These are phyloP conservation scores for Comarum palustre DNA, from an alignment of 306 rosid species.

Conservation along the genomic window DNA sequence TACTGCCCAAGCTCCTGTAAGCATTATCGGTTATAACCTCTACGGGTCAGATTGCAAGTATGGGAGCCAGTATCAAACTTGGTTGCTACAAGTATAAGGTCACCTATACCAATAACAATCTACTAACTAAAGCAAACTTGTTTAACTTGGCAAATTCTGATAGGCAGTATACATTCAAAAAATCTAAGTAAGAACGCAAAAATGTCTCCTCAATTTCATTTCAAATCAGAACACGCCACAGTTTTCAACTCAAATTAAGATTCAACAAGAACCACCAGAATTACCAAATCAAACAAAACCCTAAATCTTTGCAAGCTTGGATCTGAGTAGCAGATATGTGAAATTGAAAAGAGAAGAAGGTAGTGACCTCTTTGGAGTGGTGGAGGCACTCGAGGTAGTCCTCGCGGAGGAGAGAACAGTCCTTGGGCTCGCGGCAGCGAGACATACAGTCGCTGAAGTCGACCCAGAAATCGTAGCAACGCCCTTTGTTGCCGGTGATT, in stretches of 20 bases:
- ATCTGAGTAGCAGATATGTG: not conserved
- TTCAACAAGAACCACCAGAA: not conserved
- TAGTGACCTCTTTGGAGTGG: conserved; percentile 89
- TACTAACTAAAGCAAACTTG: not conserved
- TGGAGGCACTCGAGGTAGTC: conserved; percentile 97
- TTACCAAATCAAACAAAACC: not conserved
- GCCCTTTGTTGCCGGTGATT: conserved; percentile 89
- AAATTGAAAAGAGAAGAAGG: not conserved
- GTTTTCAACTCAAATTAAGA: not conserved
- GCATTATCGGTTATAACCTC: not conserved
- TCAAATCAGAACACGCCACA: not conserved
- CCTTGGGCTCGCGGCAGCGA: conserved; percentile 90
- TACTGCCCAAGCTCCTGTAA: not conserved
- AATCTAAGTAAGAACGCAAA: not conserved
- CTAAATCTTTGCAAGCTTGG: not conserved
- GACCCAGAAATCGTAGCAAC: conserved; percentile 98
- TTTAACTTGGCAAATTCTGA: not conserved
- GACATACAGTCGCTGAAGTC: conserved; percentile 99
- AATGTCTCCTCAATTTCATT: not conserved
- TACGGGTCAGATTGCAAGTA: not conserved
- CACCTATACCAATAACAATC: not conserved
- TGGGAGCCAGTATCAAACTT: not conserved
- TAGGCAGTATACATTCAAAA: not conserved
- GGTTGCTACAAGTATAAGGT: not conserved
- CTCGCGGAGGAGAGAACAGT: conserved; percentile 89